Base-by-base conservation (phyloP, 2,329 filamentous ascomycete species). In the Didymosphaeria variabile region DNA sequence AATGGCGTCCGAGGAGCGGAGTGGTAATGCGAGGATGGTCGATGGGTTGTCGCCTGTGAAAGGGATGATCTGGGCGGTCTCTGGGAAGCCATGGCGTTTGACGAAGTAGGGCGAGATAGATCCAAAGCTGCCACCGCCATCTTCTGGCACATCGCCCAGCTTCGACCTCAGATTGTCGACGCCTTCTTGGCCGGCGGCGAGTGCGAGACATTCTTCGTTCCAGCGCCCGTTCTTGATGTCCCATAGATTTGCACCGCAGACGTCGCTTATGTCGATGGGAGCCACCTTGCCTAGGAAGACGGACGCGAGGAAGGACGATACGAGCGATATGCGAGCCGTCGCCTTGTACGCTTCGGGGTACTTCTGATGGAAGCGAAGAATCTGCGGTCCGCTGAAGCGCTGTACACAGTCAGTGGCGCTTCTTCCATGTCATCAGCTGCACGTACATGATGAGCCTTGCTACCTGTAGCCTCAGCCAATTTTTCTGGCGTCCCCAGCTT, bases 381-480 rank as follows among this genome's bases (percentile, higher is more conserved):
- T 98, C 79, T 99, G 95, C 3, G 93, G 91, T n/a, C 95, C 95
- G 29, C 94, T 98, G 82, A 99, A 99, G 64, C 95, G 91, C 91
- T 94, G 68, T 58, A n/a, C 42, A 3, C 12, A 55, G 59, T 74
- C 34, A 71, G 61, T 47, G 15, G 38, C 5, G 23, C 17, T 44
- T 7, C 38, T 17, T 19, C 21, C 32, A 2, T 12, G 6, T 44
- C 10, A 5, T 10, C 13, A 2, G 23, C n/a, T 7, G 8, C 17
- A 67, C 89, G 77, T 84, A 94, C 92, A 82, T 98, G 95, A 81
- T 99, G 95, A 3, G 95, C 95, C 67, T 93, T 91, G 76, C 94
- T 97, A 32, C 95, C 95, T 10, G 95, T 97, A 21, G 87, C 88
- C 55, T 90, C 80, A 0, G 95, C 95, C 69, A 99, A 81, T 64